phyloP scores from a whole-genome alignment of 2,329 filamentous ascomycete species.

The Phaeosphaeria sp. region DNA sequence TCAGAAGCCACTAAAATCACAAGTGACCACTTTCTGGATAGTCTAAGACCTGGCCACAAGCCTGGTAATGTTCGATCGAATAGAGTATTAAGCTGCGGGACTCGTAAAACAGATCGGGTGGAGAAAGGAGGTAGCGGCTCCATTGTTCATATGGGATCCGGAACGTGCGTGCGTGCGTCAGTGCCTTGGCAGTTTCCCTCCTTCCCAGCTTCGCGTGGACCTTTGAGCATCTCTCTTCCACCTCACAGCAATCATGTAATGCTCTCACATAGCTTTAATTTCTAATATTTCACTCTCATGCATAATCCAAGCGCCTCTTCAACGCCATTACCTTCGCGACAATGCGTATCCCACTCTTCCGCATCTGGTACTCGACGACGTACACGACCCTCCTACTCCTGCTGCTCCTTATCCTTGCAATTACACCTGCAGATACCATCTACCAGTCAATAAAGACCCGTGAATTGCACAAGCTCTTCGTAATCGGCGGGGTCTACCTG shows the following conservation, averaged over 20 bases:
- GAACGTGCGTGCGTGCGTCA: constrained; percentile 25
- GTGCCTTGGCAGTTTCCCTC: constrained; percentile 26
- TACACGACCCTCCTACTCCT: constrained; percentile 80
- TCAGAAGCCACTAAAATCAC: no score
- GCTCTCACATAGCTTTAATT: constrained; percentile 25
- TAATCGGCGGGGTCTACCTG: constrained; percentile 77
- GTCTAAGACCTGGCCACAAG: no score
- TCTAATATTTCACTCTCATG: constrained; percentile 32
- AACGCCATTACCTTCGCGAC: constrained; percentile 12
- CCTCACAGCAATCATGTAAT: constrained; percentile 26
- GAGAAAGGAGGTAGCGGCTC: background rate
- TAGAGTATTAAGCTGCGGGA: no score
- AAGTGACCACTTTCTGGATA: no score
- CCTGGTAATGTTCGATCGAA: no score
- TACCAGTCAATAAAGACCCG: constrained; percentile 72
- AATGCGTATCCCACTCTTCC: constrained; percentile 67
- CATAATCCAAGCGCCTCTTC: constrained; percentile 17
- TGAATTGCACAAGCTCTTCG: constrained; percentile 81
- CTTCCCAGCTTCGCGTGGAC: constrained; percentile 11
- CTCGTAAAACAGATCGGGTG: background rate
- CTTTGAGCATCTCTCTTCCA: constrained; percentile 13
- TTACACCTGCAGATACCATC: constrained; percentile 80
- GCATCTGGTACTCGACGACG: constrained; percentile 79
- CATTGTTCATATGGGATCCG: background rate
- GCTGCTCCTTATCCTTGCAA: constrained; percentile 73